Percentiles rank a stretch among this genome's conserved stretches.
Evolutionary conservation across 2,329 filamentous ascomycete genomes (phyloP).

Genomic region (Pseudocercospora cruenta): DNA sequence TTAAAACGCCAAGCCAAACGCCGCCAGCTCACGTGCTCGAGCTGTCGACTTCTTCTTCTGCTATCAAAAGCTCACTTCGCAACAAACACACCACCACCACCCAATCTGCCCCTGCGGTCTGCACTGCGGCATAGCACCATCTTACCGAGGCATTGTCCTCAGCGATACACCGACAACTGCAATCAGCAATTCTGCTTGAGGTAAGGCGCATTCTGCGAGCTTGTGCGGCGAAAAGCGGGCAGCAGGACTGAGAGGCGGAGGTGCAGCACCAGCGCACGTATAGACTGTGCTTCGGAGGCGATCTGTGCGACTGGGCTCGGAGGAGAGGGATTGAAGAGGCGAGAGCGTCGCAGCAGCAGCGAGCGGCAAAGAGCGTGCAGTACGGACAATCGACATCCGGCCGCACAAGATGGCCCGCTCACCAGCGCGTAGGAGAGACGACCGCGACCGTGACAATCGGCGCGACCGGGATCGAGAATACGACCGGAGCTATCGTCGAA

Average conservation of each 20-base stretch:
- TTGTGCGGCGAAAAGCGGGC: not conserved
- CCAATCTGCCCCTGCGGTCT: not conserved
- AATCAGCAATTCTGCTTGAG: not conserved
- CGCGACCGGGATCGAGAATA: conserved; percentile 30
- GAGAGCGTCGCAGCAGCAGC: not conserved
- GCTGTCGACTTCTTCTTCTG: not conserved
- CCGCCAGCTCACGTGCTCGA: not conserved
- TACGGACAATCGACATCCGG: conserved; percentile 20
- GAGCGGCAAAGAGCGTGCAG: conserved; percentile 16
- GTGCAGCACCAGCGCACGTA: not conserved
- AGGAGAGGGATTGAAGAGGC: not conserved
- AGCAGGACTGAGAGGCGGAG: not conserved
- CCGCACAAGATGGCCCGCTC: conserved; percentile 31
- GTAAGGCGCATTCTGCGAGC: not conserved
- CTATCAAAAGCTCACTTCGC: not conserved
- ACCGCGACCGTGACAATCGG: conserved; percentile 23
- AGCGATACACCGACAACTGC: not conserved
- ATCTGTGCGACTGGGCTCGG: not conserved
- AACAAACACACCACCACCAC: not conserved
- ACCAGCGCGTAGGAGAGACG: conserved; percentile 32
- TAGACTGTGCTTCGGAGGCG: not conserved
- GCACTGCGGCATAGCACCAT: not conserved
- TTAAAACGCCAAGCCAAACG: not conserved
- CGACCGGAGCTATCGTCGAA: conserved; percentile 13
- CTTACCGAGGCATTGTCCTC: not conserved